These are phyloP conservation scores for Anisodus acutangulus DNA, from an alignment of 257 asterid genomes.

Conservation along the genomic window DNA sequence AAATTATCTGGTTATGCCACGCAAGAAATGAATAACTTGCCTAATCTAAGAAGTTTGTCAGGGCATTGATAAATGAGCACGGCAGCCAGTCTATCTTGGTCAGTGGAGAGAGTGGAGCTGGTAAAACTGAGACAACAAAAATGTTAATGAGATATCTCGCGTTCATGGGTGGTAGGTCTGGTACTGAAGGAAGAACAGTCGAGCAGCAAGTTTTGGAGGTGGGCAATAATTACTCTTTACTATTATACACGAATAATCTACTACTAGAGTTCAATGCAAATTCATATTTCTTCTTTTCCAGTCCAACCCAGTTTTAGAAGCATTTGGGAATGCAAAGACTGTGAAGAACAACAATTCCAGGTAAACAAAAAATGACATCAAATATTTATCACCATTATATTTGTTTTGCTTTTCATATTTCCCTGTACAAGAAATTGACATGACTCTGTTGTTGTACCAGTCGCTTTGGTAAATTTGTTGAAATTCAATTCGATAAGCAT, in stretches of 20 bases:
- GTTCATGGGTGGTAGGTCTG: constrained; percentile 93
- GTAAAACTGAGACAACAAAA: constrained; percentile 95
- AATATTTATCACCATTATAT: neutral
- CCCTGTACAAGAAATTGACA: constrained; percentile 46
- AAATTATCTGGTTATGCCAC: neutral
- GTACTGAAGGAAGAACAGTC: constrained; percentile 89
- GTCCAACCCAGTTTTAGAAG: constrained; percentile 98
- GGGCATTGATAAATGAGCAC: constrained; percentile 83
- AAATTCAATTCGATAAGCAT: constrained; percentile 85
- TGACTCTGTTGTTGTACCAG: constrained; percentile 69
- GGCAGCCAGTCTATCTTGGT: constrained; percentile 96
- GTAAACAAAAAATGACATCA: constrained; percentile 41
- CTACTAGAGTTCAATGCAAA: constrained; percentile 21
- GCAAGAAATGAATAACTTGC: neutral
- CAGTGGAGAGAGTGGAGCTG: constrained; percentile 99
- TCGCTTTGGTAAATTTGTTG: constrained; percentile 98
- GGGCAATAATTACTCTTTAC: constrained; percentile 36
- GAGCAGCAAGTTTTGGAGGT: constrained; percentile 98
- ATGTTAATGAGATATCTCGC: constrained; percentile 98
- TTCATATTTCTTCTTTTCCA: constrained; percentile 41
- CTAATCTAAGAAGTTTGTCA: constrained; percentile 38
- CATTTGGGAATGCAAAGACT: constrained; percentile 96
- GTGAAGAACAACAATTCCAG: constrained; percentile 95
- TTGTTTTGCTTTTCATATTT: neutral
- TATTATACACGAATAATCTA: constrained; percentile 14